A percentile compares a stretch with the other conserved stretches of the same genome.
Conservation (phyloP, 495 filamentous ascomycete genomes). For the Tuber brumale region DNA sequence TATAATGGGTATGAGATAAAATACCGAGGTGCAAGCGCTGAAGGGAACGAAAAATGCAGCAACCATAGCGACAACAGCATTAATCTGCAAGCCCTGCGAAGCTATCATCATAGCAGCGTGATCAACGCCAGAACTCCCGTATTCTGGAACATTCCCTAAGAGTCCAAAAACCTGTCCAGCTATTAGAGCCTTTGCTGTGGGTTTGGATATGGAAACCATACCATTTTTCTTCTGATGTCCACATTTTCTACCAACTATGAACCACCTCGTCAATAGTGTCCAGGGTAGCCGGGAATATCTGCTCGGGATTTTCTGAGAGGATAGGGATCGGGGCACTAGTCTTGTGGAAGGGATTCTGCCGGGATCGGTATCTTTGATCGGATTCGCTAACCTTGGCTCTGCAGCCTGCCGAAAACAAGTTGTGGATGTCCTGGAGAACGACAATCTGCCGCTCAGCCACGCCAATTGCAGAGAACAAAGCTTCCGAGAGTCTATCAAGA, state of each 20-base stretch:
- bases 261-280: neutral
- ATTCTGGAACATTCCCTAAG: too few species aligned
- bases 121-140: too few species aligned
- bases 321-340: neutral
- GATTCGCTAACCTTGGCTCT: neutral
- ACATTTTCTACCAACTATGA: too few species aligned
- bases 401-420: neutral
- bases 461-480: neutral
- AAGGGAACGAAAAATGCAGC: neutral
- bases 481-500: neutral
- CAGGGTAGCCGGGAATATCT: neutral
- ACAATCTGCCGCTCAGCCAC: neutral
- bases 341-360: neutral
- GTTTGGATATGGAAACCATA: too few species aligned
- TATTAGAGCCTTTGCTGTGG: too few species aligned
- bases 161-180: too few species aligned
- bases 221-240: too few species aligned
- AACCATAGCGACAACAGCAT: neutral
- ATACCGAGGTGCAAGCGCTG: neutral
- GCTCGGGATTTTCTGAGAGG: neutral
- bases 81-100: too few species aligned
- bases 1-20: neutral
- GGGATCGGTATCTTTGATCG: neutral
- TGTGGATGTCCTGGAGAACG: neutral
- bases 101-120: too few species aligned